Evolutionary conservation across 1,284 basidiomycete genomes (phyloP), one percentile per base, ranked within the genome.

Genomic region (Cryptococcus hybrid): DNA sequence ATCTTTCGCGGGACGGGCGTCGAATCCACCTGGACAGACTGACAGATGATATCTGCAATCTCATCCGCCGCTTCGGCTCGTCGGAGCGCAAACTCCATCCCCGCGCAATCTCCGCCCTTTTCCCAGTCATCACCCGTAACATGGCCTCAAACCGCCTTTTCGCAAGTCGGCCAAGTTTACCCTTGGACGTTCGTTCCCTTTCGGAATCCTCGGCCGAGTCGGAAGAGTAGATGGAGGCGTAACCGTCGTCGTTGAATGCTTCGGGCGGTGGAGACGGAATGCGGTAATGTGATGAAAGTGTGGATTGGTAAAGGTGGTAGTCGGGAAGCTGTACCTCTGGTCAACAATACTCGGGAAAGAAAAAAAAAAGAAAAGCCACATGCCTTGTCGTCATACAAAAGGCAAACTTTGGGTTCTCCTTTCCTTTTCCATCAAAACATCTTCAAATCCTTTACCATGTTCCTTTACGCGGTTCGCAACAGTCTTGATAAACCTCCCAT

Each of bases 1-100:
- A 99, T 85, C 75, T 99, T 99, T 63, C 94, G 86, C 40, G 96
- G 94, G 9, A 99, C 88, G 0, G 96, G 88, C 0, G 96, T 99
- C 13, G 84, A 81, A 58, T 92, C 89, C 11, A 95, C 86, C 35
- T 89, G 81, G 4, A 96, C 80, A 3, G 92, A 92, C 40, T 87
- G 81, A 49, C 91, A 85, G 62, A 97, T 88, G 59, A 94, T 85
- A 62, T 95, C 90, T 7, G 86, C 85, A 34, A 97, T 84, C 91
- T 95, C 92, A 58, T 88, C 86, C 13, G 92, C 91, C 7, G 91
- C 91, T 75, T 96, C 91, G 1, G 95, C 93, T 68, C 95, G 91
- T 72, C 94, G 91, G 49, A 99, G 81, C 57, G 92, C 92, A 72
- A 98, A 98, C 11, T 89, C 85, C 92, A 98, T 99, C 59, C 89